Conservation (phyloP, 257 asterid genomes). For the Jacaranda mimosifolia region DNA sequence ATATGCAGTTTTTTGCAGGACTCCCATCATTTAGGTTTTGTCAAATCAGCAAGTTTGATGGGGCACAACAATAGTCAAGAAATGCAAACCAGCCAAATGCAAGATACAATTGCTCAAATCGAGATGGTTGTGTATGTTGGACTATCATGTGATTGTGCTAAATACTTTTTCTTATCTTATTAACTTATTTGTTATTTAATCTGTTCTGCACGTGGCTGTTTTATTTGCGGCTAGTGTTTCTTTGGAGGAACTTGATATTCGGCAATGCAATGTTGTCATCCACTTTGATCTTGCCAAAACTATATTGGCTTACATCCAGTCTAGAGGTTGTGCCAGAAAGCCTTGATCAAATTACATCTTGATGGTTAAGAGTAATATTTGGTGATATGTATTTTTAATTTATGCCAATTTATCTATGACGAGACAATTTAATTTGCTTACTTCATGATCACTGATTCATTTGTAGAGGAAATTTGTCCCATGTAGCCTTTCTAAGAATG, state of each 20-base stretch:
- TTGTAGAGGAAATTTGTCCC: conserved; percentile 87
- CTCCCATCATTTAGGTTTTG: conserved; percentile 92
- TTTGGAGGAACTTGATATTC: conserved; percentile 98
- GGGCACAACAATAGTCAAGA: conserved; percentile 99
- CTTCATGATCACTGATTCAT: conserved; percentile 34
- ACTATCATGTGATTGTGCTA: conserved; percentile 28
- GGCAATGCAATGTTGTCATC: conserved; percentile 98
- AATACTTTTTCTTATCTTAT: conserved; percentile 27
- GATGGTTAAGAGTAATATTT: conserved; percentile 91
- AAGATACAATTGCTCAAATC: conserved; percentile 91
- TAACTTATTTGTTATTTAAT: conserved; percentile 30
- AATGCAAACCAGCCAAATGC: conserved; percentile 97
- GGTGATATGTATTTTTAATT: conserved; percentile 29
- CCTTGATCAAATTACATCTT: conserved; percentile 98
- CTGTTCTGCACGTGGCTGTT: conserved; percentile 75
- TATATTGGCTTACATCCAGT: conserved; percentile 96
- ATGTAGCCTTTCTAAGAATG: conserved; percentile 89
- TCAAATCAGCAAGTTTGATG: conserved; percentile 91
- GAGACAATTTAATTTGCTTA: conserved; percentile 25
- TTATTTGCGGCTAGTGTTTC: conserved; percentile 99
- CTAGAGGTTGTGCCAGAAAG: conserved; percentile 98
- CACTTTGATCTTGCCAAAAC: conserved; percentile 99
- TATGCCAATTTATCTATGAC: conserved; percentile 27
- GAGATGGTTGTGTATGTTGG: conserved; percentile 95
- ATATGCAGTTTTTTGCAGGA: conserved; percentile 81